These are phyloP conservation scores for Jimgerdemannia flammicorona DNA, from an alignment of 192 early-diverging fungal species.

Conservation along the genomic window DNA sequence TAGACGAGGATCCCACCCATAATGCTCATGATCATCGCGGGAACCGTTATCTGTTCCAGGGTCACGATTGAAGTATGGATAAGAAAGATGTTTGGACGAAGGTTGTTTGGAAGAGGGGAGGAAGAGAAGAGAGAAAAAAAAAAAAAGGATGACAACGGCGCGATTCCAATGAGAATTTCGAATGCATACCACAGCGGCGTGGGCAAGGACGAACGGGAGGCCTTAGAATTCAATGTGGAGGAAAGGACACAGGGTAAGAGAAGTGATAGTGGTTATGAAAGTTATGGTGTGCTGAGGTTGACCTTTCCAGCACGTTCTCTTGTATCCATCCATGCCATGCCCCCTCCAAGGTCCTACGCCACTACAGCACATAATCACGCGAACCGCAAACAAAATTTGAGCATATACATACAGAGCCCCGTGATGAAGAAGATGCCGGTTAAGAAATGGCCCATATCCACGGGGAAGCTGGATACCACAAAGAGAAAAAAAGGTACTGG, in stretches of 20 bases:
- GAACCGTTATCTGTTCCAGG: constrained; percentile 58
- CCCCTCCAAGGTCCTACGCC: too few species aligned
- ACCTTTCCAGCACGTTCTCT: too few species aligned
- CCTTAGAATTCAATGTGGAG: constrained; percentile 29
- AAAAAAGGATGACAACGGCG: background rate
- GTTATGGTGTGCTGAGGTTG: too few species aligned
- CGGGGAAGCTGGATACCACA: constrained; percentile 25
- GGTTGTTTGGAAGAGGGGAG: background rate
- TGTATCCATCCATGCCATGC: too few species aligned
- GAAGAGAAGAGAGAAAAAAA: background rate
- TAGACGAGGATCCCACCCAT: constrained; percentile 91
- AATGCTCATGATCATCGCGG: constrained; percentile 90
- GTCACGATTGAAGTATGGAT: too few species aligned
- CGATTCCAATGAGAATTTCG: too few species aligned
- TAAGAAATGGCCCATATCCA: constrained; percentile 78
- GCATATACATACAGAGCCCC: constrained; percentile 66
- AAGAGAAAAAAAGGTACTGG: constrained; percentile 8
- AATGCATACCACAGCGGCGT: constrained; percentile 63
- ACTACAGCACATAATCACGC: background rate
- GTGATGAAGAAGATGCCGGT: constrained; percentile 91
- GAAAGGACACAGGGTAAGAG: background rate
- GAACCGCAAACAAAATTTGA: too few species aligned
- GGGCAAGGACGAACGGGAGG: constrained; percentile 79
- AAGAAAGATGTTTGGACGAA: too few species aligned
- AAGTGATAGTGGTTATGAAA: too few species aligned